phyloP scores from a whole-genome alignment of 2,329 filamentous ascomycete genomes.

The Thermothelomyces thermophilus region DNA sequence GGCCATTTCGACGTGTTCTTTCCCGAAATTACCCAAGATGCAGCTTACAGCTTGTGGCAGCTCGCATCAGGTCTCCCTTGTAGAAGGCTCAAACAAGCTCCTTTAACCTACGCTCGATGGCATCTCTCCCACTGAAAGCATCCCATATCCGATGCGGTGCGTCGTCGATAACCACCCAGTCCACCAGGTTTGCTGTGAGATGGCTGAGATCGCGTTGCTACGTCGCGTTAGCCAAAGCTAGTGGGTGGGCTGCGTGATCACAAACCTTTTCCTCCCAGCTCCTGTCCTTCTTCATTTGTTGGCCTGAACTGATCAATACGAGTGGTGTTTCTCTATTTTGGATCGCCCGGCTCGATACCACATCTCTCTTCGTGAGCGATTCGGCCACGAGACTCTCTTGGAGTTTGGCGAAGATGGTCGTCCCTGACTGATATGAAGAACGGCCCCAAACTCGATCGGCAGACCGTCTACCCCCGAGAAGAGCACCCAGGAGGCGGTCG shows the following conservation, averaged over 20 bases:
- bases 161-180: conserved; percentile 81
- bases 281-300: conserved; percentile 56
- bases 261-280: conserved; percentile 65
- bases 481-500: conserved; percentile 68
- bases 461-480: conserved; percentile 73
- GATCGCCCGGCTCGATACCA: conserved; percentile 70
- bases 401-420: conserved; percentile 81
- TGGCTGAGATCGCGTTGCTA: conserved; percentile 72
- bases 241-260: not conserved
- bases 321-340: conserved; percentile 70
- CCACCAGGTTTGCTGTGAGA: conserved; percentile 69
- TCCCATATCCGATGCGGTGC: conserved; percentile 85
- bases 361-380: conserved; percentile 77
- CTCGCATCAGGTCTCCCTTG: not conserved
- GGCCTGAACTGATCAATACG: conserved; percentile 75
- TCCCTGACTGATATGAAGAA: conserved; percentile 70
- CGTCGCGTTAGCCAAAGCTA: conserved; percentile 5
- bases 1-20: no score
- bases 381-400: conserved; percentile 88
- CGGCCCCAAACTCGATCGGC: conserved; percentile 81
- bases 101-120: conserved; percentile 72
- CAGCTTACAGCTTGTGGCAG: not conserved
- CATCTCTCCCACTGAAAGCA: conserved; percentile 61
- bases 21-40: no score
- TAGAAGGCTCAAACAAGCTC: conserved; percentile 41